Base-by-base conservation (phyloP, 2,329 filamentous ascomycete species). In the Arthroderma uncinatum region DNA sequence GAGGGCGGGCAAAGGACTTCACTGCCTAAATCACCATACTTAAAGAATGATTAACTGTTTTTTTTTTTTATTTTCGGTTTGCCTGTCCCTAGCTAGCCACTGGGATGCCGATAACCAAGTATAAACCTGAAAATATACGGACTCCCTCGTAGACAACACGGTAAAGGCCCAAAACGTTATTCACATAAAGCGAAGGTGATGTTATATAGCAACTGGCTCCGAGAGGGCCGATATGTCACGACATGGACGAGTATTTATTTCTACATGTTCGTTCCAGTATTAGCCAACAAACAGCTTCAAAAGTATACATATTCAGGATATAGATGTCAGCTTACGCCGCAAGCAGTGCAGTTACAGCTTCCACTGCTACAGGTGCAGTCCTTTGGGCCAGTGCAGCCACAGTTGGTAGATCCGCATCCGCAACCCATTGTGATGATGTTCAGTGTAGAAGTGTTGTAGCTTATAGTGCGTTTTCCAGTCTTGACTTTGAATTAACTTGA, bases 261-360 rank as follows among this genome's bases (percentile, higher is more conserved):
- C 47, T 50, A 37, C 21, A 28, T 19, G n/a, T 40, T 40, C 12
- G 23, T 12, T 4, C 40, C 23, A 10, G 5, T 12, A 47, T 44
- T 28, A 47, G 40, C 40, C 40, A 28, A 44, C 34, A 44, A 16
- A 53, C 10, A 23, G 6, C 30, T 19, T 53, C 10, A 19, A 5
- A 2, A n/a, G 23, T 50, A 53, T 16, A 19, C 4, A 10, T 21
- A 12, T 25, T 16, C 7, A 19, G 4, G 28, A n/a, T 25, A 34
- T 16, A 37, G 14, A 14, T 25, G 33, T 33, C 8, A 23, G 10
- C 60, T 36, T 59, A 61, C 60, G 48, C 58, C 58, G 56, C 60
- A 61, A 28, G 55, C n/a, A 52, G 55, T 56, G 60, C 60, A 61
- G 42, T 57, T 58, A 55, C 60, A 61, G 60, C 47, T 60, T 16